These are phyloP conservation scores for Tolypocladium tropicale DNA, from an alignment of 2,329 filamentous ascomycete species.

Conservation along the genomic window DNA sequence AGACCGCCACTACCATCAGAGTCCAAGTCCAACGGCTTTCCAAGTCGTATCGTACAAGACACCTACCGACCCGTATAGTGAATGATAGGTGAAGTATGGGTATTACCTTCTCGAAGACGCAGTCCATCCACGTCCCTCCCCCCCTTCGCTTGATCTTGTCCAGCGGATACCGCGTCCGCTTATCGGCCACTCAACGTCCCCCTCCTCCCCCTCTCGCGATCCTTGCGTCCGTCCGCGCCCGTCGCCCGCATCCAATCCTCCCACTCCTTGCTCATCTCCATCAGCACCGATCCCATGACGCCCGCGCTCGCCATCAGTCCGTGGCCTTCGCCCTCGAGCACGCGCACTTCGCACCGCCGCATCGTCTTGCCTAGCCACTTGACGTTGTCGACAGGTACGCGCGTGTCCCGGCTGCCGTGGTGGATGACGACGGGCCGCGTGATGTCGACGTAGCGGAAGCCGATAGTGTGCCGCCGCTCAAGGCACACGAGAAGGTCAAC, in stretches of 20 bases:
- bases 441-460: constrained; percentile 95
- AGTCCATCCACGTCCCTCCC: background rate
- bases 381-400: constrained; percentile 91
- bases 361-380: constrained; percentile 91
- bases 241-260: constrained; percentile 68
- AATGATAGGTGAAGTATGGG: background rate
- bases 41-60: background rate
- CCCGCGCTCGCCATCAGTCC: constrained; percentile 88
- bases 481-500: constrained; percentile 88
- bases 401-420: constrained; percentile 80
- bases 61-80: background rate
- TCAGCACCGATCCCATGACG: constrained; percentile 90
- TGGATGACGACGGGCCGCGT: constrained; percentile 86
- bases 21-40: background rate
- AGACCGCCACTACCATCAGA: background rate
- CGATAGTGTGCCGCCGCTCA: constrained; percentile 82
- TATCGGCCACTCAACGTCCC: constrained; percentile 12
- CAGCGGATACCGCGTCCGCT: background rate
- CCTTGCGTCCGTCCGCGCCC: constrained; percentile 25
- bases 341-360: constrained; percentile 81
- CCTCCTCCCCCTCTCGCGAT: constrained; percentile 20
- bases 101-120: background rate
- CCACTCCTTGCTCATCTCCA: constrained; percentile 92
- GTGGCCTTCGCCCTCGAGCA: constrained; percentile 86
- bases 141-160: background rate